Evolutionary conservation across 1,284 basidiomycete species (phyloP), one percentile per base, ranked within the genome.

Genomic region (Malassezia slooffiae): DNA sequence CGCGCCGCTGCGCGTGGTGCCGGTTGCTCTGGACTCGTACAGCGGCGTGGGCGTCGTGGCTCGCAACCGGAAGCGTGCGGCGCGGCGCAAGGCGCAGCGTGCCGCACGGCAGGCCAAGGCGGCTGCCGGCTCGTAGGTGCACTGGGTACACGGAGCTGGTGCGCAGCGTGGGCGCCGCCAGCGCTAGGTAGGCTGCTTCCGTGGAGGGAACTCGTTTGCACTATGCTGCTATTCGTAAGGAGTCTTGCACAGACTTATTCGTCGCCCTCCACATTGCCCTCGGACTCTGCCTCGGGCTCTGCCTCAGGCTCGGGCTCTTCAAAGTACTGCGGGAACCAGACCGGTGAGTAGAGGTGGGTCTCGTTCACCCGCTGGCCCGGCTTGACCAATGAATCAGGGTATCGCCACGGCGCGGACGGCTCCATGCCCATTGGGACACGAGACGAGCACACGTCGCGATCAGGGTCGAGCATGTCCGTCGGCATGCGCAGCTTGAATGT

Each of bases 401-500:
- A 43, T 17, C 26, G 17, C 41, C 41, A 43, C 13, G 29, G 22
- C 15, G 29, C 41, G 8, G 10, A 19, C 12, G 34, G 34, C 17
- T 15, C 4, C 17, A 10, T 12, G 9, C 16, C 16, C n/a, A 15
- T 7, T 9, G 22, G 23, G 22, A 43, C 7, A 5, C 8, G 13
- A 12, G 16, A n/a, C 7, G 43, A 41, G 12, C 50, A 42, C 21
- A 49, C 47, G 39, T 65, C 57, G 6, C 19, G 33, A 35, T 62
- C 57, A 24, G 58, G 58, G 29, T 55, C 39, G 38, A 59, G 7
- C 20, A n/a, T 45, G 35, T 55, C 47, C 15, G 38, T 37, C 4
- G 61, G 63, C 28, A 67, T 47, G 2, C 45, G 52, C 38, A 67
- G 34, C 51, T 67, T 67, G 47, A 58, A 56, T 15, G 60, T 61